Base-by-base conservation (phyloP, 177 flowering plant genomes). In the Vitis hybrid region DNA sequence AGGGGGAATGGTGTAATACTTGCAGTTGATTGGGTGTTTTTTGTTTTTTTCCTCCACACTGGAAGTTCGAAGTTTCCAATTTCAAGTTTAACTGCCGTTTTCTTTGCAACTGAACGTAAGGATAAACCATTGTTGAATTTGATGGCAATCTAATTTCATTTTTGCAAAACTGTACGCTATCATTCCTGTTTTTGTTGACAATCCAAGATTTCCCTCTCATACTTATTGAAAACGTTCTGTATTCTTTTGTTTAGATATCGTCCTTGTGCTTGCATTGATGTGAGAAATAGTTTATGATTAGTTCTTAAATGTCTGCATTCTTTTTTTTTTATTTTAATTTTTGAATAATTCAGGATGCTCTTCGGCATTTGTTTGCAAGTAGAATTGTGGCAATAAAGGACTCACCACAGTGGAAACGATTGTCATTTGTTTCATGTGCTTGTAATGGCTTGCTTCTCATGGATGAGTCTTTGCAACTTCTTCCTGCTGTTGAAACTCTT, bases 381-480 rank as follows among this genome's bases (percentile, higher is more conserved):
- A 87, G 99, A 78, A 91, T 93, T 67, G 88, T 80, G 22, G 97
- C 91, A 69, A 85, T 95, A 71, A 86, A 87, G 82, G 86, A 87
- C 64, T 93, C 92, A 2, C 90, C 97, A 3, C 83, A 87, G 55
- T 95, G 99, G 99, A 91, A 83, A 58, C 86, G 85, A 39, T 77
- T 95, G 75, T 79, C 89, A 45, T 89, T 89, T 72, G 91, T 89
- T 58, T 95, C 98, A 0, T 93, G 98, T 79, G 89, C 98, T 10
- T 87, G 87, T 50, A 95, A 95, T 68, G 81, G 84, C 45, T 78
- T 95, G 83, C 73, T 93, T 74, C 78, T 91, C 51, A 95, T 95
- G 99, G 99, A 95, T 20, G 99, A 93, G 73, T 95, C 99, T 10
- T 76, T 95, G 86, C 97, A 88, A 73, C 90, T 95, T 77, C 97